Base-by-base conservation (phyloP, 768 basidiomycete genomes). In the Tephrocybe rancida region DNA sequence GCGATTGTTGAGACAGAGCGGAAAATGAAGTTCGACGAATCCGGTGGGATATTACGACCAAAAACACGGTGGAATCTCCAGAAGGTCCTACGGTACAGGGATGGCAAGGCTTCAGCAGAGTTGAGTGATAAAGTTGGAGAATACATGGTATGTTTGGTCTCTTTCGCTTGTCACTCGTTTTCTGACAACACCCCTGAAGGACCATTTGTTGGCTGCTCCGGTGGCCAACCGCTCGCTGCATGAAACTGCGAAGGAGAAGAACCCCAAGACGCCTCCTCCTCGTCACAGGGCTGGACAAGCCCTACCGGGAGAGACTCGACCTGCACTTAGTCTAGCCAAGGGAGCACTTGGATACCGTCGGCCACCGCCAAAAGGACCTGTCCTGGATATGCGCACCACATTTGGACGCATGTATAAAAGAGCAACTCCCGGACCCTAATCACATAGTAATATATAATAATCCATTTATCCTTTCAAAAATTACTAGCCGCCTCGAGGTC, bases 11-110 rank as follows among this genome's bases (percentile, higher is more conserved):
- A 76, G 45, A 59, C 70, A 35, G 88, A 88, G 66, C 69, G 73
- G 47, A 65, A 57, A 18, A 65, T 82, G 44, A 64, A 65, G 6
- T 64, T 68, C 25, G 61, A 67, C 35, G 70, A 77, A 29, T 64
- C 69, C 43, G 68, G 70, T 27, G 75, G 73, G 5, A 60, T 78
- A 39, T 60, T 93, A 49, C 77, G 91, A 37, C 74, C 82, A 37
- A 77, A 77, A 65, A 93, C 91, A 21, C 76, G 87, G 52, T 85
- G 83, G 79, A 92, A 90, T 67, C 69, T 93, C 34, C 82, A 86
- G 60, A 92, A 92, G 67, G 76, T 86, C 3, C 70, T 93, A 19
- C 83, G 73, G 48, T 93, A 79, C 65, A 76, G 86, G 48, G 70
- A 74, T 16, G 58, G 63, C 25, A 71, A 72, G 52, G 84, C 83